These are phyloP conservation scores for Cercospora zeina DNA, from an alignment of 2,329 filamentous ascomycete genomes.

Conservation along the genomic window DNA sequence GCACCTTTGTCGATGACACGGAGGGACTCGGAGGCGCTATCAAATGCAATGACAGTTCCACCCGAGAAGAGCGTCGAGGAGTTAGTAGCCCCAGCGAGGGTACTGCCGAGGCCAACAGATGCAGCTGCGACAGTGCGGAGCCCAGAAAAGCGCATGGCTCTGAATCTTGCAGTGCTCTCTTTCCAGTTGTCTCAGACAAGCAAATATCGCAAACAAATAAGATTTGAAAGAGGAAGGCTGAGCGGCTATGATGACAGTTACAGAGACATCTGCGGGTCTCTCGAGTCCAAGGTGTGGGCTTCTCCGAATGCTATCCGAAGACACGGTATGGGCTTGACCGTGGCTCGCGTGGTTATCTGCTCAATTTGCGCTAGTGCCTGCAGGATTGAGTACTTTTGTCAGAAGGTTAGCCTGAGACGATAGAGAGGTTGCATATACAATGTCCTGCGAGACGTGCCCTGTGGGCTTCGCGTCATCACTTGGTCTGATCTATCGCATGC, in stretches of 20 bases:
- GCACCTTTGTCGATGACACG: background rate
- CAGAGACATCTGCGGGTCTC: background rate
- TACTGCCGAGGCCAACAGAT: background rate
- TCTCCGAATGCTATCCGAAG: background rate
- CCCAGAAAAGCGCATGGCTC: background rate
- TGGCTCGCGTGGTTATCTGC: too few species aligned
- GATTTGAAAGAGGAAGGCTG: background rate
- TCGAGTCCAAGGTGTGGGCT: background rate
- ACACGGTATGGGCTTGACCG: background rate
- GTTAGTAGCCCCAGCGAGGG: background rate
- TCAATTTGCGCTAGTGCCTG: background rate
- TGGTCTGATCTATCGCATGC: background rate
- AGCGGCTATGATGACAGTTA: background rate
- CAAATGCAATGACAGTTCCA: background rate
- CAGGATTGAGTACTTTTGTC: background rate
- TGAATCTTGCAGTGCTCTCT: background rate
- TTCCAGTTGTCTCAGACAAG: background rate
- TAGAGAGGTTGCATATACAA: background rate
- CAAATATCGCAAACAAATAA: background rate
- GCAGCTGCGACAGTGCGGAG: background rate
- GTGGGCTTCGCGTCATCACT: background rate
- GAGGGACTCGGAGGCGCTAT: background rate
- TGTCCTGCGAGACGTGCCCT: background rate
- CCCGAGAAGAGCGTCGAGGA: background rate
- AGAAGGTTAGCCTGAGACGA: background rate